phyloP scores from a whole-genome alignment of 2,329 filamentous ascomycete species.

The Ilyonectria destructans region DNA sequence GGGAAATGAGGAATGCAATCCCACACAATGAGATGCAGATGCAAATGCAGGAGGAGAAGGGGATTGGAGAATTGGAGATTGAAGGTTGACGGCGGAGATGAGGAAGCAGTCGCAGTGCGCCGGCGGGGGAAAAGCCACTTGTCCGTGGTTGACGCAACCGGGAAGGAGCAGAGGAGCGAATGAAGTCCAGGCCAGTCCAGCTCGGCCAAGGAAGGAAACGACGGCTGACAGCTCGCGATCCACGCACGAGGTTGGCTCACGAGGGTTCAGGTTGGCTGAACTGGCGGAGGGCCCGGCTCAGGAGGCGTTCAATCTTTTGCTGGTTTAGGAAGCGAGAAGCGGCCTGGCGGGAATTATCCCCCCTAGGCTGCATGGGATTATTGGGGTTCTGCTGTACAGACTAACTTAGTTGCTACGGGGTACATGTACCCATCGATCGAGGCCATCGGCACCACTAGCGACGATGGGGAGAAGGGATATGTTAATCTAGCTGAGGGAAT shows the following conservation, averaged over 20 bases:
- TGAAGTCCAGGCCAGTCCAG: conserved; percentile 22
- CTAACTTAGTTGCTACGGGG: background rate
- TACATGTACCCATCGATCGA: conserved; percentile 3
- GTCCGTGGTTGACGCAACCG: conserved; percentile 15
- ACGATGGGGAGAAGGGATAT: background rate
- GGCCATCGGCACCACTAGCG: background rate
- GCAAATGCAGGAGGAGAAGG: conserved; percentile 4
- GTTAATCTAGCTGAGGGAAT: conserved; percentile 32
- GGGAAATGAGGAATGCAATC: conserved; percentile 14
- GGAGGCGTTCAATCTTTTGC: conserved; percentile 35
- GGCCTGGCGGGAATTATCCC: conserved; percentile 8
- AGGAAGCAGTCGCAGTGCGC: background rate
- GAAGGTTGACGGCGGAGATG: background rate
- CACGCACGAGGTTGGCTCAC: conserved; percentile 26
- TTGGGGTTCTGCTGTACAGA: background rate
- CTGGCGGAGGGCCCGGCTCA: conserved; percentile 12
- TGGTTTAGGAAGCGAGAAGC: conserved; percentile 23
- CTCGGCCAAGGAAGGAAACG: conserved; percentile 18
- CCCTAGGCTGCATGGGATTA: conserved; percentile 1
- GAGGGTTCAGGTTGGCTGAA: conserved; percentile 5
- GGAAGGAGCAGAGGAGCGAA: conserved; percentile 11
- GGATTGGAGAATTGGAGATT: conserved; percentile 12
- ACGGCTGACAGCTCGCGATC: conserved; percentile 30
- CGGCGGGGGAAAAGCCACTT: conserved; percentile 6
- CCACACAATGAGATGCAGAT: conserved; percentile 5